These are phyloP conservation scores for Datura wrightii DNA, from an alignment of 257 asterid genomes.

Conservation along the genomic window DNA sequence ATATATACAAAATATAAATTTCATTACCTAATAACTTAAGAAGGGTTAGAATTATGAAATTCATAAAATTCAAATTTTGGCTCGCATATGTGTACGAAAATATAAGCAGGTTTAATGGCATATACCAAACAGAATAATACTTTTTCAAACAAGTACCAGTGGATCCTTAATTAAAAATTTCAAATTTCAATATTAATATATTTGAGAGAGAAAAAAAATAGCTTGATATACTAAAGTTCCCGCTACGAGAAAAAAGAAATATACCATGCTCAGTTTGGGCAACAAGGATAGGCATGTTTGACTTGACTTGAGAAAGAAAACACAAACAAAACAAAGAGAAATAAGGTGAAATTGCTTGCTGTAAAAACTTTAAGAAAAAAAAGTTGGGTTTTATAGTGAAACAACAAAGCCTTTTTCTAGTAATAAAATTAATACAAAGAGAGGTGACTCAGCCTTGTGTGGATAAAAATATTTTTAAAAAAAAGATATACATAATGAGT, in stretches of 20 bases:
- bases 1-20: background rate
- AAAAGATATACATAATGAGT: constrained; percentile 22
- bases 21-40: background rate
- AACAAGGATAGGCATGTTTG: constrained; percentile 30
- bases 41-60: background rate
- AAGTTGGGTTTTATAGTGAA: constrained; percentile 20
- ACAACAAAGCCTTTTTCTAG: background rate
- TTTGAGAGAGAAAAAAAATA: too few relatives aligned
- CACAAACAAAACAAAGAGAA: background rate
- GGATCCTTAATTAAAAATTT: too few relatives aligned
- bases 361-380: background rate
- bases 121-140: too few relatives aligned
- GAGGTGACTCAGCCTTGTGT: constrained; percentile 7
- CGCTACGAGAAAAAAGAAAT: background rate
- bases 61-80: background rate
- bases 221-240: too few relatives aligned
- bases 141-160: too few relatives aligned
- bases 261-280: constrained; percentile 32
- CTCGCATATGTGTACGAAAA: too few relatives aligned
- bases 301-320: background rate
- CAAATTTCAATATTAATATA: too few relatives aligned
- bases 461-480: background rate
- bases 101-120: too few relatives aligned
- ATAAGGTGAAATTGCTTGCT: background rate
- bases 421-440: background rate